Evolutionary conservation across 1,139 yeast genomes (phyloP), one percentile per base, ranked within the genome.

Genomic region (Ashbya aceris): DNA sequence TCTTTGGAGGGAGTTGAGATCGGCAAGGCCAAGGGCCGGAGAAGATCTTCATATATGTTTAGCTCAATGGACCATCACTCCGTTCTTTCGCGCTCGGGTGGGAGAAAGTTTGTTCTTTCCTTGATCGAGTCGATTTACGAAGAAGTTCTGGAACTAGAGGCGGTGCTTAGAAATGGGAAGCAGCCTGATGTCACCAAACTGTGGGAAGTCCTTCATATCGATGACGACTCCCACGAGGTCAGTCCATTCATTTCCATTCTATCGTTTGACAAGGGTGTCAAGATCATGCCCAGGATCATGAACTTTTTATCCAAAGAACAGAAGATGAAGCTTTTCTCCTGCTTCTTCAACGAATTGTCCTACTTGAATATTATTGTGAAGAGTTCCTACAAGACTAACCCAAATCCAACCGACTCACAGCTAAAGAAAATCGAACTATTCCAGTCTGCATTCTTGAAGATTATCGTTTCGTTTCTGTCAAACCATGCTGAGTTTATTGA

Each of bases 191-290:
- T 77, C 30, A 65, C 70, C 23, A 73, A 68, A 29, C 71, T 89
- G 52, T 87, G 96, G 95, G 82, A 79, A 34, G 74, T 89, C 3
- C 71, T 87, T 52, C 85, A 79, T 58, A 76, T 86, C 37, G 74
- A 73, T 34, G 75, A 75, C 27, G 73, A 75, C 14, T 61, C 67
- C 23, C 78, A 73, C 49, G 65, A 62, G 60, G 77, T 79, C 32
- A 85, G 84, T 56, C 95, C 95, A 33, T 89, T 91, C 55, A 77
- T 87, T 49, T 86, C 87, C 52, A 79, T 87, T 61, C 71, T 91
- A 53, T 77, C 84, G 35, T 85, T 82, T 58, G 85, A 84, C 57
- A 91, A 91, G 67, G 93, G 95, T 45, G 79, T 86, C 68, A 89
- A 86, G 63, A 74, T 87, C 36, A 79, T 91, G 67, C 89, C 91